A percentile compares a stretch with the other conserved stretches of the same genome.
Conservation (phyloP, 345 rosid genomes). For the Zanthoxylum bungeanum region DNA sequence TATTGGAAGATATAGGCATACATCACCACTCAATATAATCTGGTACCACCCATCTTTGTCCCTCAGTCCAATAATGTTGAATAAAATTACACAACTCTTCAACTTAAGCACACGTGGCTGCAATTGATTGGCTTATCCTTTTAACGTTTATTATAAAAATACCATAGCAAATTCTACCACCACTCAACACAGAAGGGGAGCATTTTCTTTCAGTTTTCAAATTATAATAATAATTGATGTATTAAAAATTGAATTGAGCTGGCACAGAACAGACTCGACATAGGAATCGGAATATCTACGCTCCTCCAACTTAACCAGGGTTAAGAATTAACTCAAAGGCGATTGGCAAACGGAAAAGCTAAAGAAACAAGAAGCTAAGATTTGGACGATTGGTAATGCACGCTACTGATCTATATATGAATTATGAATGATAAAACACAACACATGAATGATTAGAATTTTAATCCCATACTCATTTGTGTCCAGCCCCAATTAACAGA, state of each 20-base stretch:
- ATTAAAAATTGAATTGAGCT: constrained; percentile 41
- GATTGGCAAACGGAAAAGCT: background rate
- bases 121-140: background rate
- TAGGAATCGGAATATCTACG: constrained; percentile 31
- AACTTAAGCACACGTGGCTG: background rate
- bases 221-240: background rate
- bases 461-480: constrained; percentile 12
- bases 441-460: constrained; percentile 1
- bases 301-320: constrained; percentile 26
- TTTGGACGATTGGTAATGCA: constrained; percentile 11
- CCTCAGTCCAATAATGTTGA: constrained; percentile 14
- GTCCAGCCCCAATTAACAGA: constrained; percentile 6
- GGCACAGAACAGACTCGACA: constrained; percentile 29
- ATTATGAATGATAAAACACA: background rate
- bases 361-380: background rate
- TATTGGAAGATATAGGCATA: background rate
- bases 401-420: background rate
- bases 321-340: constrained; percentile 3
- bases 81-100: background rate
- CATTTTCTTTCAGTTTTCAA: background rate
- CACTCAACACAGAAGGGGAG: background rate
- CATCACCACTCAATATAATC: constrained; percentile 3
- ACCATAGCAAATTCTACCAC: background rate
- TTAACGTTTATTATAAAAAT: background rate
- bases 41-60: background rate